A percentile compares a stretch with the other conserved stretches of the same genome.
Conservation (phyloP, 2,329 filamentous ascomycete species). For the Colletotrichum sp. region DNA sequence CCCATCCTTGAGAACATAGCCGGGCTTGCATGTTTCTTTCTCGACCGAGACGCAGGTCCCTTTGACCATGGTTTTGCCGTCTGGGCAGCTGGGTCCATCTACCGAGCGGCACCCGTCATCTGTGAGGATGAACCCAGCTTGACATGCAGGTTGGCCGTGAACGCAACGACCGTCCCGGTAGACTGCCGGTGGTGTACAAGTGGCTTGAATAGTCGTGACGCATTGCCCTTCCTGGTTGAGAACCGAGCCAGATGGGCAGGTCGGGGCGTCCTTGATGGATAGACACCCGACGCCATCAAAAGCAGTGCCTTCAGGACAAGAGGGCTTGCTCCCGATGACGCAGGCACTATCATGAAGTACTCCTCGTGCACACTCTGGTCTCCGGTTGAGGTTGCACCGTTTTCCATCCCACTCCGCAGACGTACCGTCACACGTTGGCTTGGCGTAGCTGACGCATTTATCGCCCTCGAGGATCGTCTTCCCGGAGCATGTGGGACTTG, state of each 20-base stretch:
- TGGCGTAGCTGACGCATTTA: neutral
- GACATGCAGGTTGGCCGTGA: neutral
- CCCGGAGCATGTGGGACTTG: neutral
- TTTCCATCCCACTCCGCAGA: neutral
- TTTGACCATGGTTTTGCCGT: neutral
- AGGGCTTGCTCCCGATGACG: neutral
- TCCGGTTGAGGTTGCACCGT: neutral
- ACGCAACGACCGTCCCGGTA: neutral
- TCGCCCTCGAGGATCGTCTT: neutral
- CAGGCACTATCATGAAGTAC: neutral
- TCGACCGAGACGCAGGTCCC: neutral
- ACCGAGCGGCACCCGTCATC: neutral
- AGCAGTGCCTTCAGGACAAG: neutral
- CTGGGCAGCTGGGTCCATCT: neutral
- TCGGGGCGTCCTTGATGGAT: neutral
- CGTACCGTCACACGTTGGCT: neutral
- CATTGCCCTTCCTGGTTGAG: neutral
- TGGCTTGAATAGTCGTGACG: neutral
- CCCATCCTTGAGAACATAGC: neutral
- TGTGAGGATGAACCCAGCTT: neutral
- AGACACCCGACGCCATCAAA: neutral
- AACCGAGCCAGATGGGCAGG: neutral
- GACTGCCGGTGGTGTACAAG: neutral
- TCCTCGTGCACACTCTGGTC: neutral
- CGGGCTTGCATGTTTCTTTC: neutral